Percentiles rank a stretch among this genome's conserved stretches.
These are phyloP conservation scores for Aspergillus glaucus DNA, from an alignment of 2,329 filamentous ascomycete genomes.

Conservation along the genomic window DNA sequence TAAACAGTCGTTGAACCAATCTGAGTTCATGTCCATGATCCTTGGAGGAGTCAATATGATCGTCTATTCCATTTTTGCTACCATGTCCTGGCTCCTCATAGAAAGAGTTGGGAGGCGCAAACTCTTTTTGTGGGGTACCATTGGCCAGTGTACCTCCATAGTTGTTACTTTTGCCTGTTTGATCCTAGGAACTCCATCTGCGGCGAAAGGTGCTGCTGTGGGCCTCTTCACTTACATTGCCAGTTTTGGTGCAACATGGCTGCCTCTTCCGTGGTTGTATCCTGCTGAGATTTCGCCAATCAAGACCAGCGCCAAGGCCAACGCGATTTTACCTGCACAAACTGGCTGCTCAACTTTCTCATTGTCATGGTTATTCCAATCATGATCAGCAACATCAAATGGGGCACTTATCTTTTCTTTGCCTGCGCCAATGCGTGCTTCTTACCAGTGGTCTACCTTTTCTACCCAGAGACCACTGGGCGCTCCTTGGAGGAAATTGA, in stretches of 20 bases:
- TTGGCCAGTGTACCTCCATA: constrained; percentile 22
- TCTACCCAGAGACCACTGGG: constrained; percentile 24
- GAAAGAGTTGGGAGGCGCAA: background rate
- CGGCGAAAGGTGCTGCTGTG: constrained; percentile 18
- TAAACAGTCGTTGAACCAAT: constrained; percentile 10
- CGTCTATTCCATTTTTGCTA: constrained; percentile 13
- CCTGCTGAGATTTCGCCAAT: constrained; percentile 44
- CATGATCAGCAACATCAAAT: constrained; percentile 21
- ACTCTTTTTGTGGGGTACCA: constrained; percentile 10
- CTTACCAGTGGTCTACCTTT: constrained; percentile 25
- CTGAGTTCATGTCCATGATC: constrained; percentile 35
- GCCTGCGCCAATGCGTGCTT: constrained; percentile 18
- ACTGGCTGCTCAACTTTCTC: constrained; percentile 48
- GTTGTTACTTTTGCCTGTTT: constrained; percentile 18
- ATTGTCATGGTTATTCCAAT: constrained; percentile 29
- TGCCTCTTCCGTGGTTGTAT: constrained; percentile 53
- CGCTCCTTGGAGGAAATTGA: constrained; percentile 29
- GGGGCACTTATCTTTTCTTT: constrained; percentile 29
- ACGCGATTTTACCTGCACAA: constrained; percentile 44
- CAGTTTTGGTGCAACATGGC: constrained; percentile 57
- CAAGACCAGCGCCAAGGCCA: constrained; percentile 48
- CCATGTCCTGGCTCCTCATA: background rate
- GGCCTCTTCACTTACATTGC: constrained; percentile 60
- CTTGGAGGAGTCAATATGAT: constrained; percentile 45
- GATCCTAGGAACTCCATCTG: constrained; percentile 6